Evolutionary conservation across 164 flowering plant species (phyloP).

Genomic region (Houttuynia cordata): DNA sequence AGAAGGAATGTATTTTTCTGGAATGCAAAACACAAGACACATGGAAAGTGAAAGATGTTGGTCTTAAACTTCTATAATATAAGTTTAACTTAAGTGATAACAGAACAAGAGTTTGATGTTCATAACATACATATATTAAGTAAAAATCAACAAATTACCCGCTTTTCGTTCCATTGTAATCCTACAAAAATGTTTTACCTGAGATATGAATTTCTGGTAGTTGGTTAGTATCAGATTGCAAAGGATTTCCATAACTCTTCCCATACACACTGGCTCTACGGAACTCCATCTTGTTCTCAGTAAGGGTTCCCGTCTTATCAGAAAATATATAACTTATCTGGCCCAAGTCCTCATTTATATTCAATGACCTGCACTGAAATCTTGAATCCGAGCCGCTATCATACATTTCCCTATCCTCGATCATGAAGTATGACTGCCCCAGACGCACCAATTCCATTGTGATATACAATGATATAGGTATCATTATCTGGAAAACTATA

Average conservation of each 20-base stretch:
- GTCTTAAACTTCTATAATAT: no score
- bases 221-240: constrained; percentile 10
- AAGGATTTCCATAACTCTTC: constrained; percentile 34
- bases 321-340: constrained; percentile 81
- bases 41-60: no score
- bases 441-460: constrained; percentile 92
- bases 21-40: no score
- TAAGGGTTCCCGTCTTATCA: constrained; percentile 88
- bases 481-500: constrained; percentile 94
- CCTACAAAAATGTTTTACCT: constrained; percentile 7
- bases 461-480: constrained; percentile 85
- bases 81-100: no score
- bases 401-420: constrained; percentile 71
- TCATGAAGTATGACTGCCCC: constrained; percentile 95
- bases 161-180: not conserved
- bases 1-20: no score
- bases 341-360: constrained; percentile 91
- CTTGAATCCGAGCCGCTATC: constrained; percentile 44
- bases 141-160: not conserved
- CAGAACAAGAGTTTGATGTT: no score
- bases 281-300: constrained; percentile 95
- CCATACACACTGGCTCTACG: constrained; percentile 61
- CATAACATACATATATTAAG: no score
- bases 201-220: constrained; percentile 21
- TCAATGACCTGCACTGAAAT: constrained; percentile 91